Evolutionary conservation across 352 stramenopile genomes (phyloP).

Genomic region (Phytophthora pinifolia): DNA sequence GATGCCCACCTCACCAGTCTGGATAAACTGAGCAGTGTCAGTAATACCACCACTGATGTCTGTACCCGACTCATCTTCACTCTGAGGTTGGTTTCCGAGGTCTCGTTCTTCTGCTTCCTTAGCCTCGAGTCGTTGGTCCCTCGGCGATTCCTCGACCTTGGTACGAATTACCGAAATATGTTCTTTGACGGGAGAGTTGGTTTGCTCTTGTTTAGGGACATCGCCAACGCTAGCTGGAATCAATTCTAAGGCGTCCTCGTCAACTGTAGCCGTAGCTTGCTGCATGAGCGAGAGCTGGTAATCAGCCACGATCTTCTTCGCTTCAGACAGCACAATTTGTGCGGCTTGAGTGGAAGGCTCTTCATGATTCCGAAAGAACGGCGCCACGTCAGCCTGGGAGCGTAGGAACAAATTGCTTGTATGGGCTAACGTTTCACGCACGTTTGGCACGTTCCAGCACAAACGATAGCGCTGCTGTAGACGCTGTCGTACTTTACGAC

Average conservation of each 20-base stretch:
- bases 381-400: constrained; percentile 57
- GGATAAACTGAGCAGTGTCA: constrained; percentile 39
- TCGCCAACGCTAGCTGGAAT: neutral
- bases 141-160: neutral
- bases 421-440: constrained; percentile 57
- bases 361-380: constrained; percentile 53
- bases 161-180: neutral
- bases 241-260: constrained; percentile 1
- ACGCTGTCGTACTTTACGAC: constrained; percentile 46
- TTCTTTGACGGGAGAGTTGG: neutral
- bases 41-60: neutral
- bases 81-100: constrained; percentile 3
- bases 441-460: constrained; percentile 64
- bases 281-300: constrained; percentile 62
- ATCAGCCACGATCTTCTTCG: constrained; percentile 45
- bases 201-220: neutral
- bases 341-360: constrained; percentile 28
- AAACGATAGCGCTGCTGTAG: constrained; percentile 75
- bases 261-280: neutral
- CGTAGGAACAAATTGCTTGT: constrained; percentile 72
- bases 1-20: constrained; percentile 48
- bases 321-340: constrained; percentile 46
- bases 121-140: neutral
- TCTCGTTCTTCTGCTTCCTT: neutral
- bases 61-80: neutral